Conservation (phyloP, 1,284 basidiomycete genomes). For the Cystobasidiaceae sp. region DNA sequence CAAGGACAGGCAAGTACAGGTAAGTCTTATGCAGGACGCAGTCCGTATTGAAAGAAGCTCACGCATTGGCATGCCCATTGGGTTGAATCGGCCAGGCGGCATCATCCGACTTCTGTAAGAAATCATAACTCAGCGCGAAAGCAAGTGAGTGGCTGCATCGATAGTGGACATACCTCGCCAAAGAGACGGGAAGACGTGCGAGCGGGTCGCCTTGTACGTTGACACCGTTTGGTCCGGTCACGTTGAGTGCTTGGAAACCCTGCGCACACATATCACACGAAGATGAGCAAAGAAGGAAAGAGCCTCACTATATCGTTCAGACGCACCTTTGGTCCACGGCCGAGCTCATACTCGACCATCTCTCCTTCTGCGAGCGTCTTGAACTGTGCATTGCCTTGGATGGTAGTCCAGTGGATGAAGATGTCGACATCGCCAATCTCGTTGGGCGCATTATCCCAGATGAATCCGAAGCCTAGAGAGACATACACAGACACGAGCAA, state of each 20-base stretch:
- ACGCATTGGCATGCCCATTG: constrained; percentile 29
- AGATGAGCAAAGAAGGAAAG: too few species aligned
- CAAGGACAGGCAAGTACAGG: neutral
- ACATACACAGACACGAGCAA: neutral
- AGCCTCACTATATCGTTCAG: neutral
- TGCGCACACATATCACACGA: neutral
- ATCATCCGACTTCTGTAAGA: constrained; percentile 9
- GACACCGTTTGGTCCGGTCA: constrained; percentile 19
- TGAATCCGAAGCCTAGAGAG: constrained; percentile 24
- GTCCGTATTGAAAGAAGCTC: neutral
- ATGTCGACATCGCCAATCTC: constrained; percentile 32
- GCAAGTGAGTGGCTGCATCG: neutral
- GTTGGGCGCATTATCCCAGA: constrained; percentile 25
- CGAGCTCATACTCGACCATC: constrained; percentile 30
- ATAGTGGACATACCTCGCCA: constrained; percentile 1
- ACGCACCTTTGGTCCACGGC: constrained; percentile 23
- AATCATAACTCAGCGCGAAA: neutral
- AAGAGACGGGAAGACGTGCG: constrained; percentile 16
- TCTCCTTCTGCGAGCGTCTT: constrained; percentile 28
- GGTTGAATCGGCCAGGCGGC: constrained; percentile 22
- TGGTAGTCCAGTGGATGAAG: constrained; percentile 29
- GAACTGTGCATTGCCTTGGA: constrained; percentile 28
- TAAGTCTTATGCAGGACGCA: neutral
- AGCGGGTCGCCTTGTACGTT: constrained; percentile 27
- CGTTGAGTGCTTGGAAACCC: constrained; percentile 29